phyloP scores from a whole-genome alignment of 169 alveolate species.

The Cryptosporidium tyzzeri region DNA sequence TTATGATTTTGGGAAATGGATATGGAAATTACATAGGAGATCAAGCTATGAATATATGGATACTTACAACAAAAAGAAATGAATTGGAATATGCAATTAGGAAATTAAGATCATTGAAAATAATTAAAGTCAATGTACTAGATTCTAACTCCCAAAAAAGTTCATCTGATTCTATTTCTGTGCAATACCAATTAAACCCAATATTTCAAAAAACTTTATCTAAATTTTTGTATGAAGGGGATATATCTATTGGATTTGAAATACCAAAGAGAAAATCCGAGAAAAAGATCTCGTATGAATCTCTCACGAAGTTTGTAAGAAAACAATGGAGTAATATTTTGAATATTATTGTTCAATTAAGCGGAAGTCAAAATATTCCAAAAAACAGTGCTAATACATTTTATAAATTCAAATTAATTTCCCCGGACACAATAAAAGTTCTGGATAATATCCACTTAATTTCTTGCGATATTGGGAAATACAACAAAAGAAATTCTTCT shows the following conservation, averaged over 20 bases:
- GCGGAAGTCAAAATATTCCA: constrained; percentile 28
- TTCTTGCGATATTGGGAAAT: neutral
- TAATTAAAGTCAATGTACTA: constrained; percentile 32
- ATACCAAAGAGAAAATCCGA: neutral
- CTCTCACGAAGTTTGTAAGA: constrained; percentile 54
- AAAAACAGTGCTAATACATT: neutral
- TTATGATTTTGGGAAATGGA: constrained; percentile 25
- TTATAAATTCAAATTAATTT: neutral
- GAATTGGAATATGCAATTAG: constrained; percentile 50
- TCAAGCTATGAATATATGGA: constrained; percentile 54
- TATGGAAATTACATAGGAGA: constrained; percentile 26
- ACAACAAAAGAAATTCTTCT: too few species aligned
- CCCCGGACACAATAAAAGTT: constrained; percentile 4
- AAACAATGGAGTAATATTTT: constrained; percentile 51
- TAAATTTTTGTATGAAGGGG: constrained; percentile 27
- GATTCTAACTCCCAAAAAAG: neutral
- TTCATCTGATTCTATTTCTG: constrained; percentile 7
- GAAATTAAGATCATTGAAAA: constrained; percentile 47
- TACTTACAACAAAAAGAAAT: constrained; percentile 15
- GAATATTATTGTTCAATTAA: constrained; percentile 53
- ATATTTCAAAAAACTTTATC: constrained; percentile 44
- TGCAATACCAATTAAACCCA: constrained; percentile 45
- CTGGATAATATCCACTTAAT: neutral
- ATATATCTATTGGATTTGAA: neutral
- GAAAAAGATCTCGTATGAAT: neutral